These are phyloP conservation scores for Trichoderma breve DNA, from an alignment of 2,329 filamentous ascomycete species.

Conservation along the genomic window DNA sequence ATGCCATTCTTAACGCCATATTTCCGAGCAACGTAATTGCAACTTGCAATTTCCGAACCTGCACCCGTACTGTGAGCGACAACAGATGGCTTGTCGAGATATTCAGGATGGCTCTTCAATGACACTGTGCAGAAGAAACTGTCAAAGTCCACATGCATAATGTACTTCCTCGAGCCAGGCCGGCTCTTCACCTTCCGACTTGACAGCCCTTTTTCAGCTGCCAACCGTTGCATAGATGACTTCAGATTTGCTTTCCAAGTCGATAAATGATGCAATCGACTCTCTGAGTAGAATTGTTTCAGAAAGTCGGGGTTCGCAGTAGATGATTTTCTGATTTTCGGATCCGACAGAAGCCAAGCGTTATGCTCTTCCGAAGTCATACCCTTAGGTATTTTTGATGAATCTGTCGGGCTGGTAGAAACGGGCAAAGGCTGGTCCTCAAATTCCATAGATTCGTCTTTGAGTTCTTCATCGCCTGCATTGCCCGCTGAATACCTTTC, in stretches of 20 bases:
- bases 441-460: background rate
- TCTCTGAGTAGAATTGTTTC: conserved; percentile 92
- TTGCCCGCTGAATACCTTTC: background rate
- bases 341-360: conserved; percentile 76
- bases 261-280: conserved; percentile 88
- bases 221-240: conserved; percentile 77
- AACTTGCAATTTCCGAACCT: conserved; percentile 94
- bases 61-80: conserved; percentile 84
- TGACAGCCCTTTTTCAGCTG: conserved; percentile 62
- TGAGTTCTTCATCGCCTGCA: background rate
- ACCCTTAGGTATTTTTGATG: conserved; percentile 47
- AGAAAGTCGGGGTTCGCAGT: conserved; percentile 92
- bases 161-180: conserved; percentile 69
- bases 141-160: conserved; percentile 97
- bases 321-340: conserved; percentile 81
- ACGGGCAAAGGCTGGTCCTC: background rate
- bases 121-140: conserved; percentile 98
- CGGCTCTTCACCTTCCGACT: conserved; percentile 48
- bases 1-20: conserved; percentile 95
- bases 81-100: conserved; percentile 74
- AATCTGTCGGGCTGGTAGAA: background rate
- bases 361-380: conserved; percentile 94
- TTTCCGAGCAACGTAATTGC: conserved; percentile 86
- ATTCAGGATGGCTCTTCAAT: conserved; percentile 71
- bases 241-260: conserved; percentile 97